Base-by-base conservation (phyloP, 805 yeast genomes). In the Candida pseudofarinosa region DNA sequence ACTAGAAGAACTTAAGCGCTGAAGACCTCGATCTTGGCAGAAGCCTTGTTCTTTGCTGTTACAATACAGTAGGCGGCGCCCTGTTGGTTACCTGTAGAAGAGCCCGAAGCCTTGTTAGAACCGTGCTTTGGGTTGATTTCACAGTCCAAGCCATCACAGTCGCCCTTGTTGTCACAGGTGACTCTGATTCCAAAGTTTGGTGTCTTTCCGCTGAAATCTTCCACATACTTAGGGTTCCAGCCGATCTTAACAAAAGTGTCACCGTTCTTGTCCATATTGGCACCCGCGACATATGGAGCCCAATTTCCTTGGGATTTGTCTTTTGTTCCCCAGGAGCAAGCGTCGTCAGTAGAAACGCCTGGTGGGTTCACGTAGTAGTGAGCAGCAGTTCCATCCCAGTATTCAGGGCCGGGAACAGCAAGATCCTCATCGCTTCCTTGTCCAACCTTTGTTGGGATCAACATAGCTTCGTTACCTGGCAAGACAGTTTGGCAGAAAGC, bases 381-480 rank as follows among this genome's bases (percentile, higher is more conserved):
- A 32, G 96, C 83, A 33, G 96, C 88, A 33, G 96, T 87, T 10
- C 77, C 65, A 12, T 93, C 93, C 85, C 87, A 88, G 70, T 88
- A 88, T 43, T 80, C 80, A 2, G 89, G 68, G 17, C 85, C 88
- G 14, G 96, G 96, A 40, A 88, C 96, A 17, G 96, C 95, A 44
- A 88, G 66, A 2, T 74, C 69, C 42, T 69, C 63, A n/a, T 70
- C 47, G 6, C 66, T 54, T 7, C 79, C 75, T 12, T 72, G 64
- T n/a, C 67, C 73, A 44, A 83, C 80, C 41, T 73, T 60, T 17
- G 95, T 88, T 46, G 97, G 97, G 51, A 89, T 88, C 60, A 88
- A 72, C 96, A 88, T 88, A 53, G 88, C 95, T 69, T 88, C 96
- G 63, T 88, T 86, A 52, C 97, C 97, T 18, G 97, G 97, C 44